phyloP scores from a whole-genome alignment of 768 basidiomycete genomes.

The Psilocybe tampanensis region DNA sequence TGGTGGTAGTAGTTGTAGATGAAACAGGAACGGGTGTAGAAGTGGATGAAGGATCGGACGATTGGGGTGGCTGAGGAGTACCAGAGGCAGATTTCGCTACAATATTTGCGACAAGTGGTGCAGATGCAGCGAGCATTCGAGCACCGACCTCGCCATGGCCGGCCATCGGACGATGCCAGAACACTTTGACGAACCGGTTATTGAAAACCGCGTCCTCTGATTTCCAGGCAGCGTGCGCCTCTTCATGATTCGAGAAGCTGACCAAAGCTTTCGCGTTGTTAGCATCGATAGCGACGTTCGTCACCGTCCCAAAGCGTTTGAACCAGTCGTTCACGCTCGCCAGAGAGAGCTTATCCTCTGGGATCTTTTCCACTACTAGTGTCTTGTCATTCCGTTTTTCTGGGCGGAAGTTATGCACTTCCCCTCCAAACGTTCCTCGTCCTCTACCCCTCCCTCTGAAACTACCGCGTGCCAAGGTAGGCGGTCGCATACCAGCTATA shows the following conservation, averaged over 20 bases:
- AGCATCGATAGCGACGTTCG: constrained; percentile 88
- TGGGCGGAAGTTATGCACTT: constrained; percentile 66
- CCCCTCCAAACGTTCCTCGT: constrained; percentile 61
- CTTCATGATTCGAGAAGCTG: constrained; percentile 80
- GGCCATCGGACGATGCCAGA: constrained; percentile 94
- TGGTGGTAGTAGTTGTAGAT: constrained; percentile 9
- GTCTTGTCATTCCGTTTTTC: constrained; percentile 75
- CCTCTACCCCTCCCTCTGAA: constrained; percentile 45
- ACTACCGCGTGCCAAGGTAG: constrained; percentile 25
- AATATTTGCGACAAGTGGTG: constrained; percentile 72
- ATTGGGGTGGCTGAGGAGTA: constrained; percentile 18
- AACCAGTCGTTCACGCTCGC: constrained; percentile 87
- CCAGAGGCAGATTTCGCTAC: constrained; percentile 32
- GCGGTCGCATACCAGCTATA: constrained; percentile 36
- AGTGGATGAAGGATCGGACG: constrained; percentile 14
- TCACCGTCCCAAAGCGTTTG: constrained; percentile 89
- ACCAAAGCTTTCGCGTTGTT: constrained; percentile 78
- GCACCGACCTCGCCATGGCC: constrained; percentile 84
- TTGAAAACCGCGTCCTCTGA: constrained; percentile 93
- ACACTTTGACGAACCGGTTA: constrained; percentile 93
- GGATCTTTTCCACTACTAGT: constrained; percentile 93
- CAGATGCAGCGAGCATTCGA: constrained; percentile 81
- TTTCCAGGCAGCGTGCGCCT: constrained; percentile 90
- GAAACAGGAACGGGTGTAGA: constrained; percentile 15
- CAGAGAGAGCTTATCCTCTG: constrained; percentile 77